Base-by-base conservation (phyloP, 495 filamentous ascomycete species). In the Pseudevernia furfuracea region DNA sequence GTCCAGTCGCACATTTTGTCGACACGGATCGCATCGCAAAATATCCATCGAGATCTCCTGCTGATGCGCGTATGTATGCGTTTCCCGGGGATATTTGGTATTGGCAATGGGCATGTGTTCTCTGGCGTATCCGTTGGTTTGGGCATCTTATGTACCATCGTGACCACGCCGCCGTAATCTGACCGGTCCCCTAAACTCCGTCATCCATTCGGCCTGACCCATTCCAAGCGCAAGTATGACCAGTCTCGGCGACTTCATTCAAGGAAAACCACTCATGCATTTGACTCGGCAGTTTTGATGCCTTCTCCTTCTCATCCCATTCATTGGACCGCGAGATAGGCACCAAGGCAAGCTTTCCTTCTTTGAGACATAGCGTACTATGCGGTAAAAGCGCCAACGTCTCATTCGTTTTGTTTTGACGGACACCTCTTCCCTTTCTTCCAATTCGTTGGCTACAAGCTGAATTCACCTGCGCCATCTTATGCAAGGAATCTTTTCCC, bases 11-110 rank as follows among this genome's bases (percentile, higher is more conserved):
- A 30, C 21, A 48, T 30, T 30, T 37, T 63, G 28, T 25, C 25
- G 25, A 58, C 3, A 63, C 61, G 61, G 61, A 56, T 63, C 61
- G 61, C 61, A 58, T 63, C 52, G 38, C 52, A 58, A 43, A 37
- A 30, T 44, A 21, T 19, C 28, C 39, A 57, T 46, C 38, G 30
- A 63, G 52, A 43, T 43, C 41, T 30, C 25, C 19, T 57, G 14
- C 17, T 43, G 25, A 57, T 17, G 43, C 37, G 61, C 49, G 10
- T 36, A 36, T 36, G 8, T 44, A 30, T 56, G 46, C 25, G 6
- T 37, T 39, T n/a, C 34, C 23, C n/a, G n/a, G n/a, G 32, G 37
- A 17, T 12, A 21, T 28, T 12, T 17, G 30, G 6, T 53, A 17
- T 23, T 19, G n/a, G n/a, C n/a, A n/a, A n/a, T n/a, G n/a, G 49